Base-by-base conservation (phyloP, 768 basidiomycete genomes). In the Suillus clintonianus region DNA sequence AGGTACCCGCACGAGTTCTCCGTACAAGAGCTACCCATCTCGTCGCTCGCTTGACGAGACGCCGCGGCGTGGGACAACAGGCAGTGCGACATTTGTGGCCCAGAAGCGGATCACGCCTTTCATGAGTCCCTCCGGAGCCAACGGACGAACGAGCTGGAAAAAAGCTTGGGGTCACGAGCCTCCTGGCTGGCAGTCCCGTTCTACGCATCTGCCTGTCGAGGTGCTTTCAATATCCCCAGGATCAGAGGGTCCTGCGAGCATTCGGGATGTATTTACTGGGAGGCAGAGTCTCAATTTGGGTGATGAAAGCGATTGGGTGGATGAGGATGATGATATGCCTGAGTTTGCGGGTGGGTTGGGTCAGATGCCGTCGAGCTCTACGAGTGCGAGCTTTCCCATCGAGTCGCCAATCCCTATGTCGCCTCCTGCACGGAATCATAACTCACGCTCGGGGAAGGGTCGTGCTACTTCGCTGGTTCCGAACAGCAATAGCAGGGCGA, bases 81-180 rank as follows among this genome's bases (percentile, higher is more conserved):
- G 75, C 36, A 80, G 75, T 48, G 85, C 89, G 41, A 89, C 89
- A 4, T 92, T 94, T 66, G 81, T 94, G 37, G 92, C 91, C 7
- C 92, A 95, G 74, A 94, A 95, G 71, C 86, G 90, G 30, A 80
- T 85, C 65, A 91, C 88, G 2, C 89, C 91, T 1, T 92, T 92
- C 72, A 78, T 79, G 68, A 88, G 84, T 67, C 88, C 87, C 13
- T 80, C 78, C 60, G 77, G 78, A 37, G 79, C 81, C 4, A 71
- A 86, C 57, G 86, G 89, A 37, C 85, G 88, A 36, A 88, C 89
- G 24, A 90, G 90, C 72, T 95, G 93, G 93, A 94, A 92, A 81
- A 93, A 92, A 74, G 86, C 89, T 8, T 95, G 93, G 93, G 93
- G 93, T 1, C 77, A 89, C 34, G 91, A 94, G 69, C 93, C 92